Conservation (phyloP, 1,139 yeast genomes). For the Sugiyamaella grinbergsii region DNA sequence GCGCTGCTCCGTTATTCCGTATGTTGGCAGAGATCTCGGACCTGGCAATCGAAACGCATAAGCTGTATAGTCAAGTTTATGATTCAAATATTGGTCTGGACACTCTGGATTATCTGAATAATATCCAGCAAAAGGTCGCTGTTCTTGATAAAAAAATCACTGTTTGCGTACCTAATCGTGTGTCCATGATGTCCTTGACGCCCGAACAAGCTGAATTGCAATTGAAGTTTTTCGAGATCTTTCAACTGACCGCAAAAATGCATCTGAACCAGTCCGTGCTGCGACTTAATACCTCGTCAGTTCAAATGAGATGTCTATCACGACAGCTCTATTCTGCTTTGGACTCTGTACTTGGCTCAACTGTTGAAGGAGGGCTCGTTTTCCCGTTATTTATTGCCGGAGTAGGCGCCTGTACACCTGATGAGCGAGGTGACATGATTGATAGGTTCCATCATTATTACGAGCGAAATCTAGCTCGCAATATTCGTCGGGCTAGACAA, state of each 20-base stretch:
- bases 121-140: conserved; percentile 47
- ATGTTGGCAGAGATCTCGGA: conserved; percentile 70
- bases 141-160: conserved; percentile 55
- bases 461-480: conserved; percentile 66
- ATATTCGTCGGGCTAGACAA: conserved; percentile 59
- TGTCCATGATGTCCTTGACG: conserved; percentile 51
- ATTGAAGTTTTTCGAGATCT: conserved; percentile 68
- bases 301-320: conserved; percentile 64
- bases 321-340: conserved; percentile 58
- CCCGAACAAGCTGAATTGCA: conserved; percentile 65
- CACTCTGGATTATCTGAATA: conserved; percentile 32
- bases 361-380: conserved; percentile 69
- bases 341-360: conserved; percentile 64
- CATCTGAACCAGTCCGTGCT: conserved; percentile 67
- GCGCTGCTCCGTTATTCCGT: conserved; percentile 65
- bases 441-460: conserved; percentile 58
- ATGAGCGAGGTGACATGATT: conserved; percentile 52
- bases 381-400: conserved; percentile 81
- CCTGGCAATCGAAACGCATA: conserved; percentile 53
- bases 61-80: conserved; percentile 20
- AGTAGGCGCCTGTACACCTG: conserved; percentile 57
- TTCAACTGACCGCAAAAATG: conserved; percentile 68
- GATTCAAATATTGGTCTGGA: conserved; percentile 13
- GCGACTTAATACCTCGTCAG: conserved; percentile 60
- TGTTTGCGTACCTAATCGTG: conserved; percentile 55